Conservation (phyloP, 805 yeast species). For the Saturnispora dispora region DNA sequence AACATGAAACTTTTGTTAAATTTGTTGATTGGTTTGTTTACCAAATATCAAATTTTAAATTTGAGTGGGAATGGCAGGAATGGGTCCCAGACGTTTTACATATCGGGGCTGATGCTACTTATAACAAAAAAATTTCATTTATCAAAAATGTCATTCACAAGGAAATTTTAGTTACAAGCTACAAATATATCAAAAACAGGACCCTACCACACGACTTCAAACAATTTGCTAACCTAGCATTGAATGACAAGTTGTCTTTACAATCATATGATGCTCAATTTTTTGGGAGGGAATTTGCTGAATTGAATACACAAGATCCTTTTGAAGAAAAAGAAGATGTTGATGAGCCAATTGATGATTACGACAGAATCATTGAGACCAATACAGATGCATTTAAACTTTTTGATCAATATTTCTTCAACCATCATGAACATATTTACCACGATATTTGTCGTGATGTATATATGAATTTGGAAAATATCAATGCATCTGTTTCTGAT, state of each 20-base stretch:
- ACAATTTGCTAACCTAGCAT: conserved; percentile 37
- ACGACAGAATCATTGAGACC: conserved; percentile 16
- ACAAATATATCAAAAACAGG: conserved; percentile 50
- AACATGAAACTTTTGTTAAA: conserved; percentile 64
- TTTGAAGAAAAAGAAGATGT: conserved; percentile 8
- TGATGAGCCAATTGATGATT: conserved; percentile 14
- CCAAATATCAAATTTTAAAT: conserved; percentile 88
- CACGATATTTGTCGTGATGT: conserved; percentile 27
- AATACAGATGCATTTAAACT: conserved; percentile 24
- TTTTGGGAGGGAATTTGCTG: conserved; percentile 26
- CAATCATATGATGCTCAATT: conserved; percentile 29
- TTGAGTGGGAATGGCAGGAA: conserved; percentile 97
- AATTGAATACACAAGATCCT: conserved; percentile 10
- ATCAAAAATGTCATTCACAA: conserved; percentile 73
- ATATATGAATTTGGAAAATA: conserved; percentile 27
- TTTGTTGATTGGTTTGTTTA: conserved; percentile 87
- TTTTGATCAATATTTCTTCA: conserved; percentile 27
- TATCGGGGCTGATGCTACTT: conserved; percentile 35
- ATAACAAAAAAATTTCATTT: conserved; percentile 67
- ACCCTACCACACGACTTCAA: conserved; percentile 59
- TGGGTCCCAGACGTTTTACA: conserved; percentile 58
- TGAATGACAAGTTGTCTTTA: conserved; percentile 29
- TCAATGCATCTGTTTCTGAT: conserved; percentile 20
- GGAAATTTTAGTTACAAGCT: conserved; percentile 76
- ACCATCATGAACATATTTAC: conserved; percentile 26